Conservation (phyloP, 2,329 filamentous ascomycete genomes). For the Tricladium varicosporioides region DNA sequence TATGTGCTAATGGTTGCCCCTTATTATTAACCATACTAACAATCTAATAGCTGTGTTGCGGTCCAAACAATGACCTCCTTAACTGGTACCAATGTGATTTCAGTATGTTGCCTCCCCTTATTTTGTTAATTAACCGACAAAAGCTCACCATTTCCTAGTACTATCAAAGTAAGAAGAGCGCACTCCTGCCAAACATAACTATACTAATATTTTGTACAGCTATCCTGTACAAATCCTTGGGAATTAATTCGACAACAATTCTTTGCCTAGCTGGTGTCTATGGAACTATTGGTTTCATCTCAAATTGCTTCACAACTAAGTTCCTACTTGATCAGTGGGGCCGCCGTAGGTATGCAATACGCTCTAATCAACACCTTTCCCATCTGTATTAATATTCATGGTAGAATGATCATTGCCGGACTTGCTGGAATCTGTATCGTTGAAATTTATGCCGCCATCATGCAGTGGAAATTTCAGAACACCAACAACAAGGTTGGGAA, state of each 20-base stretch:
- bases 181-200: neutral
- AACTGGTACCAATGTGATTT: slow-evolving; percentile 58
- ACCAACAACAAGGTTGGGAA: slow-evolving; percentile 54
- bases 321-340: slow-evolving; percentile 58
- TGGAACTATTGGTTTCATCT: slow-evolving; percentile 50
- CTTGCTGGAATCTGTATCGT: slow-evolving; percentile 50
- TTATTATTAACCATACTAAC: slow-evolving; percentile 13
- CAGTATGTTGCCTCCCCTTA: slow-evolving; percentile 30
- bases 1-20: slow-evolving; percentile 27
- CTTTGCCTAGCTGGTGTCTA: slow-evolving; percentile 54
- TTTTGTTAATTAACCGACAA: neutral
- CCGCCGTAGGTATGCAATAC: slow-evolving; percentile 46
- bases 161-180: slow-evolving; percentile 31
- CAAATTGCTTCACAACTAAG: slow-evolving; percentile 49
- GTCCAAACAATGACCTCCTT: slow-evolving; percentile 57
- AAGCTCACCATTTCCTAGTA: slow-evolving; percentile 27
- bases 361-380: neutral
- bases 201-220: slow-evolving; percentile 35
- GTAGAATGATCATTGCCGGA: slow-evolving; percentile 54
- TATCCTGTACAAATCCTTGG: slow-evolving; percentile 53
- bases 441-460: slow-evolving; percentile 57
- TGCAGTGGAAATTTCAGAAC: slow-evolving; percentile 56
- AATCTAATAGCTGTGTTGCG: slow-evolving; percentile 42
- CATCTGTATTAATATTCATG: neutral
- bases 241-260: slow-evolving; percentile 48